phyloP scores from a whole-genome alignment of 2,329 filamentous ascomycete species.

The Colletotrichum coccodes region DNA sequence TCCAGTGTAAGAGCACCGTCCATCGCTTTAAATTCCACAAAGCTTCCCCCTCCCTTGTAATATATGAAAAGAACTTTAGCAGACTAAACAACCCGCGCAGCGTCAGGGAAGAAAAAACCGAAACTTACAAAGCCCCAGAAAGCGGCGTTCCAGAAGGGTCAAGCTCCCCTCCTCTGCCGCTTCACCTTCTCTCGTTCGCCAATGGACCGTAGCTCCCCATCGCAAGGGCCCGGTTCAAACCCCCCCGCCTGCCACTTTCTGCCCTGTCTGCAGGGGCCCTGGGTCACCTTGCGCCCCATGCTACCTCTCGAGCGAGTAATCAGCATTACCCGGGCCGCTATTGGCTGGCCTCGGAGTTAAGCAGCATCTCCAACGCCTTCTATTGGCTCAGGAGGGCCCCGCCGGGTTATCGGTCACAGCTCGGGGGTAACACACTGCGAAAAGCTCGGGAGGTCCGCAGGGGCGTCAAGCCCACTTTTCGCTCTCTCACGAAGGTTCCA shows the following conservation, averaged over 20 bases:
- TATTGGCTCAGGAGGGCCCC: conserved; percentile 19
- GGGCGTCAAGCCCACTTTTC: too few relatives aligned
- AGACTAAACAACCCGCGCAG: background rate
- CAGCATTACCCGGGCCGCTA: background rate
- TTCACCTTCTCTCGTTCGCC: conserved; percentile 6
- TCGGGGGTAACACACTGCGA: background rate
- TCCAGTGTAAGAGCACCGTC: background rate
- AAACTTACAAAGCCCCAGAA: conserved; percentile 13
- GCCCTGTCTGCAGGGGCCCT: conserved; percentile 3
- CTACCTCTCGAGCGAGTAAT: conserved; percentile 23
- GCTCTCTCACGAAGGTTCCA: conserved; percentile 5
- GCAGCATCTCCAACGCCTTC: background rate
- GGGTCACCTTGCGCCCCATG: background rate
- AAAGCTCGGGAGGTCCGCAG: background rate
- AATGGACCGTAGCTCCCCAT: background rate
- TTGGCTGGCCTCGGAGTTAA: background rate
- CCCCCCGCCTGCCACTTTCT: background rate
- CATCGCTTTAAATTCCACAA: conserved; percentile 1
- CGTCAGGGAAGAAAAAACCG: background rate
- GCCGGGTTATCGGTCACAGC: background rate
- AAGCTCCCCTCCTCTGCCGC: background rate
- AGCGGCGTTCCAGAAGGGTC: background rate
- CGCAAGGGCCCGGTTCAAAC: background rate
- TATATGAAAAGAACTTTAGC: background rate
- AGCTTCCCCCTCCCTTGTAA: background rate